phyloP scores from a whole-genome alignment of 768 basidiomycete species.

The Clathrus columnatus region DNA sequence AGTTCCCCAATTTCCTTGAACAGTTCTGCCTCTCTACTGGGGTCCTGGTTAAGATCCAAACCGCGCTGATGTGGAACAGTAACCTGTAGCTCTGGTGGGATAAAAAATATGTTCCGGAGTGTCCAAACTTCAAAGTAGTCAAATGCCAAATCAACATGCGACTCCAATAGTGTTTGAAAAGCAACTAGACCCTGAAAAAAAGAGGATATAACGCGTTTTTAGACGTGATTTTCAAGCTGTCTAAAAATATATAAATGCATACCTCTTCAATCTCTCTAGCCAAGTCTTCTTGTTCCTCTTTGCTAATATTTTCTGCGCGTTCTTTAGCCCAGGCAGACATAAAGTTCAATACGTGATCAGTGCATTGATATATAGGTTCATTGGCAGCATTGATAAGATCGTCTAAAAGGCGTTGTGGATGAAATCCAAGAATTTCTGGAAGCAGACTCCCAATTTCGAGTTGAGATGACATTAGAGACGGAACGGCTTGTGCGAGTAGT shows the following conservation, averaged over 20 bases:
- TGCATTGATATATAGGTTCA: conserved; percentile 66
- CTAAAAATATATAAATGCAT: not conserved
- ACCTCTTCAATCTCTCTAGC: conserved; percentile 35
- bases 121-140: conserved; percentile 91
- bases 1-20: conserved; percentile 62
- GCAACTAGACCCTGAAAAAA: conserved; percentile 78
- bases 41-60: conserved; percentile 55
- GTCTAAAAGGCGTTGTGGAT: conserved; percentile 77
- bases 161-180: conserved; percentile 82
- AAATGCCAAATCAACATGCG: conserved; percentile 83
- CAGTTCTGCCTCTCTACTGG: conserved; percentile 34
- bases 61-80: conserved; percentile 71
- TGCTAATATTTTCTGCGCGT: conserved; percentile 34
- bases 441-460: conserved; percentile 28
- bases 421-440: conserved; percentile 73
- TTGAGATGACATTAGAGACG: not conserved
- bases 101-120: conserved; percentile 76
- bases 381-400: conserved; percentile 81
- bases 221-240: not conserved
- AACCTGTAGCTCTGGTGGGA: conserved; percentile 58
- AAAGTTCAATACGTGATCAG: conserved; percentile 74
- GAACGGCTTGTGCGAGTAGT: too few relatives aligned
- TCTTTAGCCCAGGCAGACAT: conserved; percentile 64
- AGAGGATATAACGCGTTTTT: too few relatives aligned
- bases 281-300: conserved; percentile 12